Base-by-base conservation (phyloP, 2,329 filamentous ascomycete genomes). In the Mycogone perniciosa region DNA sequence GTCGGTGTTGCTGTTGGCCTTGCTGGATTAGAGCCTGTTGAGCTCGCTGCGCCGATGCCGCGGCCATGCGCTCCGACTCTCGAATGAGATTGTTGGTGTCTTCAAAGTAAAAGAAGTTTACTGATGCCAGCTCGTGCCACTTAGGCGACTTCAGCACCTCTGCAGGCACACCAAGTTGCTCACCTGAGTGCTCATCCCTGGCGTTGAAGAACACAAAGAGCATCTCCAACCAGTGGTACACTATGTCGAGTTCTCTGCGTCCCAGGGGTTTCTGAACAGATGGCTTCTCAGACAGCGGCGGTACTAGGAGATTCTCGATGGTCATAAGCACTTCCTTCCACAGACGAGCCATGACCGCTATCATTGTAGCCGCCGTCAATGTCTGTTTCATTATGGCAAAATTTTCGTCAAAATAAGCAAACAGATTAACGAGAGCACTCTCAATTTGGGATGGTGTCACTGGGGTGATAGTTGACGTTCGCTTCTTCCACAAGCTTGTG, bases 361-460 rank as follows among this genome's bases (percentile, higher is more conserved):
- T 84, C 92, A 99, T 96, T n/a, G 93, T 95, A 51, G 89, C 85
- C 52, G 90, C 86, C 1, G 93, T 97, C 51, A 99, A 75, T 0
- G 92, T 96, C 68, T 93, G 84, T 71, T 97, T 96, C 91, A 99
- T 96, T 60, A 97, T 96, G 53, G 90, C 89, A 69, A 99, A 99
- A 63, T 99, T 99, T 66, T 96, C 92, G 65, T 99, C 89, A 65
- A 99, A 99, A 67, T 99, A 99, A 48, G 84, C 81, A 65, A 96
- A 93, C 1, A 99, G 77, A 4, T 90, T 87, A 59, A 87, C 84
- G 9, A 99, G 74, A 1, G 89, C 89, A 59, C 85, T 85, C 57
- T 89, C 86, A 20, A 96, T 79, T 53, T 96, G 89, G 6, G 77
- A 77, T 31, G 81, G 80, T 1, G 88, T 86, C 7, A 86, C 75